A percentile compares a stretch with the other conserved stretches of the same genome.
Evolutionary conservation across 768 basidiomycete species (phyloP).

Genomic region (Tricholoma flavovirens): DNA sequence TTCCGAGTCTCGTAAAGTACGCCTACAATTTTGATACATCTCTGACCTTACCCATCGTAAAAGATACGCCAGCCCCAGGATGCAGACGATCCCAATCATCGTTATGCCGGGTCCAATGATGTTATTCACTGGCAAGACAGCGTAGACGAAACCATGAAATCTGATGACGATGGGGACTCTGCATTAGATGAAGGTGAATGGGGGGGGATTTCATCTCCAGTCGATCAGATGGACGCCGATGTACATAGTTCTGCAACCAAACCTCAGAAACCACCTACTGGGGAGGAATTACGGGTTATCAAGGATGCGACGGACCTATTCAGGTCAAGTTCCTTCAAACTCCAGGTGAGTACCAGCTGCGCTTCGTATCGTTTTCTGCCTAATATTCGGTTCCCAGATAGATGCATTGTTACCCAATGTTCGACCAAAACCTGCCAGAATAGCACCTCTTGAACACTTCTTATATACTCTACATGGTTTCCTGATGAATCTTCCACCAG

Average conservation of each 20-base stretch:
- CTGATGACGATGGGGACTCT: constrained; percentile 8
- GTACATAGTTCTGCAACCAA: constrained; percentile 19
- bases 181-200: constrained; percentile 21
- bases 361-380: not conserved
- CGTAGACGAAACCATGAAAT: constrained; percentile 3
- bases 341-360: constrained; percentile 51
- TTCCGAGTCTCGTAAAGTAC: constrained; percentile 19
- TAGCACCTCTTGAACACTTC: constrained; percentile 59
- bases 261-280: constrained; percentile 53
- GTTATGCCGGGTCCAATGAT: constrained; percentile 6
- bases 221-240: constrained; percentile 1
- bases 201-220: constrained; percentile 19
- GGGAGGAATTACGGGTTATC: constrained; percentile 64
- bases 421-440: constrained; percentile 54
- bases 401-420: constrained; percentile 76
- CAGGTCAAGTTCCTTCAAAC: constrained; percentile 75
- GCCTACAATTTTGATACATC: not conserved
- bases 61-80: constrained; percentile 11
- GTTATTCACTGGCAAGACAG: constrained; percentile 2
- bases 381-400: constrained; percentile 43
- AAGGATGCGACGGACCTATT: constrained; percentile 73
- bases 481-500: constrained; percentile 52
- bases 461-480: constrained; percentile 63
- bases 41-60: not conserved
- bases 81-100: constrained; percentile 3